Conservation (phyloP, 1,284 basidiomycete species). For the Caloboletus firmus region DNA sequence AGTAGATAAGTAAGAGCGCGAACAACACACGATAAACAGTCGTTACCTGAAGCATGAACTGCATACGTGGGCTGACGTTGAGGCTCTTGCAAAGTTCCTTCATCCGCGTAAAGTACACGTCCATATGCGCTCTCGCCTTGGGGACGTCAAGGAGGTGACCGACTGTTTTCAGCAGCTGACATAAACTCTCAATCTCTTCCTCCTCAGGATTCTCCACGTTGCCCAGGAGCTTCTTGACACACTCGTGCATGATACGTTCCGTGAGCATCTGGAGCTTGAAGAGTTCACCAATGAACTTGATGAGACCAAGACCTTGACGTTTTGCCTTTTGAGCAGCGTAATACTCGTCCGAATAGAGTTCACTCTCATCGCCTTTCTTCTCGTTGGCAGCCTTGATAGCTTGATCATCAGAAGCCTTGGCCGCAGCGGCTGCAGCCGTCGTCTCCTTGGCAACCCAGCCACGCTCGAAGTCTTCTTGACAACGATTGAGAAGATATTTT, state of each 20-base stretch:
- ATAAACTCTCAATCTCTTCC: slow-evolving; percentile 95
- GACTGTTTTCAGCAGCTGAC: slow-evolving; percentile 89
- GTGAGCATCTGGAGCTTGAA: slow-evolving; percentile 97
- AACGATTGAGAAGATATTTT: slow-evolving; percentile 90
- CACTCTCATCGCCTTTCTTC: slow-evolving; percentile 55
- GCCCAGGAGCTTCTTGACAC: slow-evolving; percentile 90
- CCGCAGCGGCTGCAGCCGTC: slow-evolving; percentile 57
- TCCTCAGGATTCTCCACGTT: slow-evolving; percentile 95
- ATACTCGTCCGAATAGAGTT: slow-evolving; percentile 93
- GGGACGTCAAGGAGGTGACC: slow-evolving; percentile 78
- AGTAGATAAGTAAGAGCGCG: slow-evolving; percentile 8
- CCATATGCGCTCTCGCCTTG: slow-evolving; percentile 84
- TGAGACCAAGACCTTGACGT: slow-evolving; percentile 93
- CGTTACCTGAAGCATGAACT: slow-evolving; percentile 91
- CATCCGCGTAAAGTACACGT: slow-evolving; percentile 93
- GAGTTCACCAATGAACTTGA: slow-evolving; percentile 97
- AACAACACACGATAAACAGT: neutral
- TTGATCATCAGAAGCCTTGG: slow-evolving; percentile 59
- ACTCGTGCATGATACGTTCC: slow-evolving; percentile 94
- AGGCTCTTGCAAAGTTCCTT: slow-evolving; percentile 73
- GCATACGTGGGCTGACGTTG: slow-evolving; percentile 84
- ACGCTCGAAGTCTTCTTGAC: slow-evolving; percentile 94
- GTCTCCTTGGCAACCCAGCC: slow-evolving; percentile 79
- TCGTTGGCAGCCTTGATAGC: slow-evolving; percentile 64
- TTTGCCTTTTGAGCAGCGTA: slow-evolving; percentile 97